Base-by-base conservation (phyloP, 805 yeast species). In the Zygotorulaspora florentina region DNA sequence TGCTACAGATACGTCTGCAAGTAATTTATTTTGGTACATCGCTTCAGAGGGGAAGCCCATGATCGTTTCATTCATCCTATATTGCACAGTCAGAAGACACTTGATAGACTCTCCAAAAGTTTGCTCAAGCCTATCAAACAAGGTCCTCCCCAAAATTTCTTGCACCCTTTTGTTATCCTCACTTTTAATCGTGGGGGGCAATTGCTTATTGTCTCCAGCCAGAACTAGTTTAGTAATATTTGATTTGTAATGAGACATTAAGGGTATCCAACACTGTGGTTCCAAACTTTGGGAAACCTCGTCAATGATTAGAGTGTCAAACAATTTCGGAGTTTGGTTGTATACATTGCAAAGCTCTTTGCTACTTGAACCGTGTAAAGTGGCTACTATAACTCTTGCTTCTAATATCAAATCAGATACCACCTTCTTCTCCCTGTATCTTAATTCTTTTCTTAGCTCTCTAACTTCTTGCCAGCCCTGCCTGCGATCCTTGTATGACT, bases 211-310 rank as follows among this genome's bases (percentile, higher is more conserved):
- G 61, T 91, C 99, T 42, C 99, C 99, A 0, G 98, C 97, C 18
- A 91, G 74, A 1, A 91, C 77, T 18, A 91, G 63, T 43, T 81
- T 74, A 29, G 73, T 72, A 35, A 79, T 64, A 34, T 63, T 48
- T 17, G 73, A 68, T 8, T 79, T 74, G 11, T 74, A 66, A 56
- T 86, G 91, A 31, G 77, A 75, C 3, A 88, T 72, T 6, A 93
- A 50, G 0, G 99, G 97, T 18, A 91, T 89, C 97, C 97, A 90
- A 58, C 97, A 89, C 54, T 91, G 96, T 1, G 97, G 96, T 58
- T 91, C 96, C 44, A 91, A 67, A 9, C 96, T 76, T 64, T 91
- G 99, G 0, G 97, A 88, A 0, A 91, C 96, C 65, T 91, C 99
- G 66, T 91, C 99, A 29, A 91, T 90, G 10, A 93, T 85, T 27